Conservation (phyloP, 768 basidiomycete genomes). For the Tricholoma matsutake region DNA sequence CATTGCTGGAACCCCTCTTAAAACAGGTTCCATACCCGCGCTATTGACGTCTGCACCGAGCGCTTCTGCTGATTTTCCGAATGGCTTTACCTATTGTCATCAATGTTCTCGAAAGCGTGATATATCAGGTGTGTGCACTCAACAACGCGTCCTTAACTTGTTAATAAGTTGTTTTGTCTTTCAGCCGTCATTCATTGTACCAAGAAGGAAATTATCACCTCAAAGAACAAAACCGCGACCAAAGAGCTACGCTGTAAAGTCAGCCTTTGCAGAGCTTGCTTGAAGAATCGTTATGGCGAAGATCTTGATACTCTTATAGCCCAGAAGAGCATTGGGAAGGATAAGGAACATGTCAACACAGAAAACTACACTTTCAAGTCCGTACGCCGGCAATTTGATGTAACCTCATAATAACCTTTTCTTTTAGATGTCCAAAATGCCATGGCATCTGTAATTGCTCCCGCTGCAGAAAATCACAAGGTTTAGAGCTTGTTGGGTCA, state of each 20-base stretch:
- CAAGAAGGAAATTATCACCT: conserved; percentile 18
- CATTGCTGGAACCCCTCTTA: conserved; percentile 13
- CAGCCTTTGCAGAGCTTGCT: conserved; percentile 63
- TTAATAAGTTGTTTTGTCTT: conserved; percentile 1
- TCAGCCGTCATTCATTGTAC: conserved; percentile 36
- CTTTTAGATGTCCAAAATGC: conserved; percentile 65
- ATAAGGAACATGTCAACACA: conserved; percentile 21
- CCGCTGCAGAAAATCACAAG: conserved; percentile 60
- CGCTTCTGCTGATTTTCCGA: conserved; percentile 30
- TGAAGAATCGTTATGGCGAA: conserved; percentile 66
- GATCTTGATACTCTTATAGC: conserved; percentile 43
- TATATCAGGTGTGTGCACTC: conserved; percentile 36
- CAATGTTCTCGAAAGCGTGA: conserved; percentile 68
- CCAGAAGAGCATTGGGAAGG: conserved; percentile 10
- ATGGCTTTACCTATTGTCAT: conserved; percentile 60
- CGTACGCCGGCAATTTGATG: conserved; percentile 5
- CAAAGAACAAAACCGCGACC: conserved; percentile 16
- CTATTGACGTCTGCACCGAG: conserved; percentile 19
- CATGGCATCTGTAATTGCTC: conserved; percentile 65
- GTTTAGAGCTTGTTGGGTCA: conserved; percentile 58
- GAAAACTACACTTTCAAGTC: conserved; percentile 53
- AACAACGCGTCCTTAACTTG: conserved; percentile 1
- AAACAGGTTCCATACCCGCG: conserved; percentile 13
- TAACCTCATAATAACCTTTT: background rate
- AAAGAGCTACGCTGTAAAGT: conserved; percentile 45